phyloP scores from a whole-genome alignment of 768 basidiomycete genomes.

The Rhizopogon roseolus region DNA sequence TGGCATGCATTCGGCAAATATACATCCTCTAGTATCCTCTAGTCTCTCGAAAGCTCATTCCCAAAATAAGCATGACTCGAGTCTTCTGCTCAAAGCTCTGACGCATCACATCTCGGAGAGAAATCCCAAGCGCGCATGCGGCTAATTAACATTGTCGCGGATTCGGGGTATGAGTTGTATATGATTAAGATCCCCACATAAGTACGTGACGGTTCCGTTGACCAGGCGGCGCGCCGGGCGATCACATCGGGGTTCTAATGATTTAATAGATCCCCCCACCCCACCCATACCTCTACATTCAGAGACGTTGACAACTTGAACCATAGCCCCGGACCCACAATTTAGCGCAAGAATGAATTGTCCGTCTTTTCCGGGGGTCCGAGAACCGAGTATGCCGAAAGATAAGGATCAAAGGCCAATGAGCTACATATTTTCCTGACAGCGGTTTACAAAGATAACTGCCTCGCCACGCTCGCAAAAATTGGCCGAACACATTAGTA shows the following conservation, averaged over 20 bases:
- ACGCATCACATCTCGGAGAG: background rate
- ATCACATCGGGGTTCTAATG: no score
- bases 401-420: background rate
- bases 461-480: background rate
- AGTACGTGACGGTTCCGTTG: no score
- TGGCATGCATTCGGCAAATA: conserved; percentile 76
- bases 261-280: background rate
- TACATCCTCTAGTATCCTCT: no score
- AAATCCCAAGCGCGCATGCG: background rate
- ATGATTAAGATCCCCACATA: no score
- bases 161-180: no score
- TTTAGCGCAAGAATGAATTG: background rate
- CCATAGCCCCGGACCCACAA: no score
- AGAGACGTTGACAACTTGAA: no score
- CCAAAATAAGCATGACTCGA: conserved; percentile 34
- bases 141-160: no score
- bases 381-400: background rate
- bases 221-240: no score
- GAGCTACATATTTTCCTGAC: background rate
- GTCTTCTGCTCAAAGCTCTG: no score
- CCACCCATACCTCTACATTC: background rate
- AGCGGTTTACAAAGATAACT: background rate
- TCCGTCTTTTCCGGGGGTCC: background rate
- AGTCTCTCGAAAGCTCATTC: no score
- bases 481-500: no score